Conservation (phyloP, 2,329 filamentous ascomycete species). For the Arachnopeziza araneosa region DNA sequence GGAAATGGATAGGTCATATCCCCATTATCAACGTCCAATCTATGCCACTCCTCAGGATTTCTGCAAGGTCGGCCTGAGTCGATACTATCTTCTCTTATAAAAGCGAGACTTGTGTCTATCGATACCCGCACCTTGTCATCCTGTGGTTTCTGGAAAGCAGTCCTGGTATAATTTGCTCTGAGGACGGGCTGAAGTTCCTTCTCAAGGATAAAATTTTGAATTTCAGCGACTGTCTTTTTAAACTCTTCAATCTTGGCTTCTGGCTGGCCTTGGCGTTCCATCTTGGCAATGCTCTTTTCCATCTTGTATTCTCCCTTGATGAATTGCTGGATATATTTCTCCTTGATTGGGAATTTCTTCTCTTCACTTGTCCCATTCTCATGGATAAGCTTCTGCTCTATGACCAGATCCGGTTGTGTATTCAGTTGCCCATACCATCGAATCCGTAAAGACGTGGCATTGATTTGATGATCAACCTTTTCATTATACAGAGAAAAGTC, state of each 20-base stretch:
- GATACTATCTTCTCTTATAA: conserved; percentile 74
- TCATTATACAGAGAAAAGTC: conserved; percentile 80
- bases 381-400: conserved; percentile 86
- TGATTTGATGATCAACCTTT: conserved; percentile 71
- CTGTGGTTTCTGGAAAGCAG: conserved; percentile 92
- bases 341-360: conserved; percentile 78
- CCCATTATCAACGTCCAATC: conserved; percentile 77
- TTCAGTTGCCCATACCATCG: conserved; percentile 87
- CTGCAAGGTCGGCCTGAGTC: conserved; percentile 82
- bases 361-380: conserved; percentile 74
- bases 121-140: conserved; percentile 88
- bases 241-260: conserved; percentile 62
- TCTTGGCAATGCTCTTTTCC: conserved; percentile 85
- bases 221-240: conserved; percentile 65
- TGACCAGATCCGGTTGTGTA: conserved; percentile 69
- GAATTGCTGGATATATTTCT: conserved; percentile 87
- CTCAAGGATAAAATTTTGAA: conserved; percentile 74
- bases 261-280: conserved; percentile 69
- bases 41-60: conserved; percentile 84
- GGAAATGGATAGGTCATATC: conserved; percentile 84
- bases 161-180: conserved; percentile 88
- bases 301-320: conserved; percentile 83
- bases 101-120: conserved; percentile 85
- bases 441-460: conserved; percentile 77
- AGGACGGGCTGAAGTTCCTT: conserved; percentile 77